phyloP scores from a whole-genome alignment of 2,329 filamentous ascomycete genomes.

The Emericellopsis cladophorae region DNA sequence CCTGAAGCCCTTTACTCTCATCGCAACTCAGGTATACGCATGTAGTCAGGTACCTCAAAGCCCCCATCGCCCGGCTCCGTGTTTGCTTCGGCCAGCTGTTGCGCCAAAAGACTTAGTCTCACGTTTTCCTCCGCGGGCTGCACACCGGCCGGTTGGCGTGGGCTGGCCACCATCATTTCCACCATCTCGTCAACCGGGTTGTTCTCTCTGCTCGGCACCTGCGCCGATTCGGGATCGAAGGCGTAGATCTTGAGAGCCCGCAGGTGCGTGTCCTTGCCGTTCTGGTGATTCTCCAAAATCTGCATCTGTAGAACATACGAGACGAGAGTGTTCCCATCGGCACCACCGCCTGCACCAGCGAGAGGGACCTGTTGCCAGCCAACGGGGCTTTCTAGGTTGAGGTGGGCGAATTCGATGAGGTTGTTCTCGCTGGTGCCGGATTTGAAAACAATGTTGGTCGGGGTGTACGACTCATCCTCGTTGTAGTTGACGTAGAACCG shows the following conservation, averaged over 20 bases:
- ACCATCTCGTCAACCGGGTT: constrained; percentile 15
- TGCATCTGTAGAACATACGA: constrained; percentile 85
- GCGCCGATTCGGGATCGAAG: constrained; percentile 32
- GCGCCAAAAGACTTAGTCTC: constrained; percentile 14
- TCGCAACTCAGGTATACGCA: constrained; percentile 28
- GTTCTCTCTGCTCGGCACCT: constrained; percentile 23
- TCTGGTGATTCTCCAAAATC: constrained; percentile 94
- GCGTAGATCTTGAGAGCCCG: constrained; percentile 80
- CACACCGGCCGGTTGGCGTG: neutral
- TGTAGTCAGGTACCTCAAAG: constrained; percentile 25
- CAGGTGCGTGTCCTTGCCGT: constrained; percentile 97
- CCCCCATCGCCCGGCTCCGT: constrained; percentile 20
- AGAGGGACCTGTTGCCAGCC: constrained; percentile 85
- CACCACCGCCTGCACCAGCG: constrained; percentile 38
- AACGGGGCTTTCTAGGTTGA: constrained; percentile 64
- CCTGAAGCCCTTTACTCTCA: constrained; percentile 6
- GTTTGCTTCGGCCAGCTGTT: constrained; percentile 12
- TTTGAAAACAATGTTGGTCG: constrained; percentile 79
- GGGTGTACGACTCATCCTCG: constrained; percentile 91
- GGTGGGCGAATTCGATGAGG: constrained; percentile 73
- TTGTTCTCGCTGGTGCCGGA: constrained; percentile 89
- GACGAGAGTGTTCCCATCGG: constrained; percentile 62
- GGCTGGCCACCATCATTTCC: constrained; percentile 8
- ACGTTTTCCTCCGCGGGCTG: constrained; percentile 1
- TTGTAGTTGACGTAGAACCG: constrained; percentile 85